Conservation (phyloP, 1,139 yeast species). For the Taphrina sp. region DNA sequence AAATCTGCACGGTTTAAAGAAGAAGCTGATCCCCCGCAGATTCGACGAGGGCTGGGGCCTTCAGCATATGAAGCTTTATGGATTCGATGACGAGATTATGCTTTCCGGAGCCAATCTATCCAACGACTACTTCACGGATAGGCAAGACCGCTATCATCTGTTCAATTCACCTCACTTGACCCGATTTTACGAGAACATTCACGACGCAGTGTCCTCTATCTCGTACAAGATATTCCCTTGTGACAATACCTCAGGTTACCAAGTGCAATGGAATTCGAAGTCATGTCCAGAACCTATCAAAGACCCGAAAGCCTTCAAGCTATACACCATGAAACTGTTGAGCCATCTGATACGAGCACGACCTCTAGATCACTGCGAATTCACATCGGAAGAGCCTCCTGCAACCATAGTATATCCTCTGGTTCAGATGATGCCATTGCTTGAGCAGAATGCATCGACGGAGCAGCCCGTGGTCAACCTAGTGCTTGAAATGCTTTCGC, state of each 20-base stretch:
- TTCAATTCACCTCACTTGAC: slow-evolving; percentile 60
- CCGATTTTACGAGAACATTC: slow-evolving; percentile 70
- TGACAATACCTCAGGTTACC: slow-evolving; percentile 1
- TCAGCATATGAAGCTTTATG: slow-evolving; percentile 96
- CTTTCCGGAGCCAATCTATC: slow-evolving; percentile 85
- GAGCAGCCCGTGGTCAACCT: slow-evolving; percentile 60
- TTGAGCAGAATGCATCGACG: slow-evolving; percentile 61
- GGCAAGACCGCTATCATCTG: slow-evolving; percentile 88
- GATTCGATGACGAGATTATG: slow-evolving; percentile 85
- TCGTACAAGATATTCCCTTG: slow-evolving; percentile 61
- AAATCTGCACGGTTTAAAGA: slow-evolving; percentile 65
- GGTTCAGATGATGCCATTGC: slow-evolving; percentile 83
- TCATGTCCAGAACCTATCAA: slow-evolving; percentile 69
- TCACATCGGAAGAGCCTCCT: slow-evolving; percentile 27
- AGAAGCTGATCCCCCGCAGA: slow-evolving; percentile 69
- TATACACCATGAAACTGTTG: slow-evolving; percentile 58
- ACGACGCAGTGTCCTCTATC: slow-evolving; percentile 61
- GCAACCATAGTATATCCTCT: slow-evolving; percentile 72
- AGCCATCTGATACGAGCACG: slow-evolving; percentile 48
- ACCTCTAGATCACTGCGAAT: slow-evolving; percentile 32
- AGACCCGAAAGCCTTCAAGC: slow-evolving; percentile 57
- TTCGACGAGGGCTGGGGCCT: slow-evolving; percentile 88
- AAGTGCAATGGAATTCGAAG: slow-evolving; percentile 60
- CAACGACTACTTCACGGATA: slow-evolving; percentile 85
- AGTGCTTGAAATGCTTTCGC: slow-evolving; percentile 49